Base-by-base conservation (phyloP, 2,329 filamentous ascomycete species). In the Pestalotiopsis sp. region DNA sequence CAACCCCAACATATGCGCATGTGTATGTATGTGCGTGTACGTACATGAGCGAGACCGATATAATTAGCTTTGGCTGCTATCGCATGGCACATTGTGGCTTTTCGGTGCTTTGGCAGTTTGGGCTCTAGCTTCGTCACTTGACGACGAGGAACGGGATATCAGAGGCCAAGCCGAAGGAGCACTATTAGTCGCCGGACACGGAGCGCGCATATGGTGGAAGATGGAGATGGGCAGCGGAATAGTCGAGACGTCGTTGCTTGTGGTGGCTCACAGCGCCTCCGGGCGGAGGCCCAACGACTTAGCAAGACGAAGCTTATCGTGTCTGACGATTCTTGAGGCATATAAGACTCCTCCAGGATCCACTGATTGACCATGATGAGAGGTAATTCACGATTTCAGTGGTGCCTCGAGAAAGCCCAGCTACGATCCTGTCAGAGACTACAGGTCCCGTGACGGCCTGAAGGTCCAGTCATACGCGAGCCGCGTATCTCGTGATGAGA, bases 1-100 rank as follows among this genome's bases (percentile, higher is more conserved):
- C 77, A 74, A 68, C 73, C 71, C 70, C 69, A 68, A 72, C 58
- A 69, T n/a, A n/a, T 52, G 45, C 45, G 14, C 41, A 45, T 14
- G 41, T 45, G 40, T 45, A 45, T 45, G 41, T 45, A 45, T 45
- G 41, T 49, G n/a, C n/a, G 45, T n/a, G 45, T n/a, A 20, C 14
- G 17, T 49, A 52, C 68, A 67, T 68, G 66, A 69, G 72, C 73
- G 77, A 77, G 77, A 76, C 78, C 73, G 79, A 79, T 80, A 81
- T 81, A 79, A 80, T 80, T 82, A 81, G 80, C 75, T 76, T 77
- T 72, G 69, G 69, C 23, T 66, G 72, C 67, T 67, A 62, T 69
- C 68, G 66, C 41, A 60, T 52, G 41, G 58, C 70, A 66, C 66
- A 71, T 68, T 68, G 69, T 68, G 66, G 69, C 68, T 71, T 67